Evolutionary conservation across 2,329 filamentous ascomycete species (phyloP).

Genomic region (Microsporum ferrugineum): DNA sequence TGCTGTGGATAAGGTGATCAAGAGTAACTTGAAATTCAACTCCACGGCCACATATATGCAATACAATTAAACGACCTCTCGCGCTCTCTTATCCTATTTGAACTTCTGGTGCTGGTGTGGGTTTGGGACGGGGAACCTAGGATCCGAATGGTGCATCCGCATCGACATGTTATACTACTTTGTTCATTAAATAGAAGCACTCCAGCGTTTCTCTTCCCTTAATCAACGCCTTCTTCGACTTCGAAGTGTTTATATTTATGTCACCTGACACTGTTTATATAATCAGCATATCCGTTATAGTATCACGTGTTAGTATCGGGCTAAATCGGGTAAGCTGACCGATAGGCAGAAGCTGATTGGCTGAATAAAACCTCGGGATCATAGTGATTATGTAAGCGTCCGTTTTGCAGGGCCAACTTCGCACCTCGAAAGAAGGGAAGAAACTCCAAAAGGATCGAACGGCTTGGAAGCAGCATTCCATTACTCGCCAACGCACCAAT

Average conservation of each 20-base stretch:
- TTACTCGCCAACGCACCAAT: conserved; percentile 6
- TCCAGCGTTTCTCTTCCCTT: background rate
- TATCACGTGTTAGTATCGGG: conserved; percentile 14
- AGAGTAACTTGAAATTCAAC: conserved; percentile 99
- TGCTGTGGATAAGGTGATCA: conserved; percentile 98
- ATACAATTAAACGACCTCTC: conserved; percentile 65
- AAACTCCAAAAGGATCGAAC: background rate
- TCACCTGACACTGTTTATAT: background rate
- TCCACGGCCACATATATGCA: conserved; percentile 96
- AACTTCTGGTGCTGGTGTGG: background rate
- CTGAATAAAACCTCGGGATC: conserved; percentile 24
- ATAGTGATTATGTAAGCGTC: conserved; percentile 27
- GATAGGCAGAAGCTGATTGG: conserved; percentile 26
- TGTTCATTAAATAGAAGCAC: background rate
- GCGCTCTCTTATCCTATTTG: background rate
- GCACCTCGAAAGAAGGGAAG: background rate
- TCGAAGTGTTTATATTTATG: background rate
- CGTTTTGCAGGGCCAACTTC: conserved; percentile 6
- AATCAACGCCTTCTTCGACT: background rate
- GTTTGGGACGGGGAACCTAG: background rate
- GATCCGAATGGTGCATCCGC: background rate
- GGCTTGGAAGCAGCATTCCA: background rate
- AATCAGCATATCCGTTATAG: background rate
- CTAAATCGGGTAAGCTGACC: conserved; percentile 29
- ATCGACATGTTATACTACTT: conserved; percentile 2